Conservation (phyloP, 1,284 basidiomycete genomes). For the Schizopora paradoxa region DNA sequence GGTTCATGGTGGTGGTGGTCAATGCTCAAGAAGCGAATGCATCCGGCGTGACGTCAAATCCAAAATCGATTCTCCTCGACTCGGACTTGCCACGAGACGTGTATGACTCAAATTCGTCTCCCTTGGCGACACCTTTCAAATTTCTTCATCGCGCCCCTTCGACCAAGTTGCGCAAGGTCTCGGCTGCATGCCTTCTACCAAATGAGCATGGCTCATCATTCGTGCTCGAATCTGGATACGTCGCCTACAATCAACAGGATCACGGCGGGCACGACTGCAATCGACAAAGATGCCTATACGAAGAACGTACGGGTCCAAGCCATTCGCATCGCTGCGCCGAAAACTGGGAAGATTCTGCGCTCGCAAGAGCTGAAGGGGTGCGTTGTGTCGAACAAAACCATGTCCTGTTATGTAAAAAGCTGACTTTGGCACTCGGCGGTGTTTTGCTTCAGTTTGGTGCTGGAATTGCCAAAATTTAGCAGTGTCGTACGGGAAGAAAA, state of each 20-base stretch:
- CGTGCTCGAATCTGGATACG: slow-evolving; percentile 34
- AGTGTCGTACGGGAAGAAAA: slow-evolving; percentile 50
- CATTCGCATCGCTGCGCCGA: slow-evolving; percentile 52
- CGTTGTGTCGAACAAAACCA: slow-evolving; percentile 21
- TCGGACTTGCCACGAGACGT: too few relatives aligned
- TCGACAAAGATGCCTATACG: slow-evolving; percentile 63
- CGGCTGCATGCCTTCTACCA: background rate
- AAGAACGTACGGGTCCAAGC: slow-evolving; percentile 64
- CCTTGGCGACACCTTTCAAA: background rate
- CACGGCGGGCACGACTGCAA: slow-evolving; percentile 30
- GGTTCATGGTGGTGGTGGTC: background rate
- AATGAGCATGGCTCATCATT: background rate
- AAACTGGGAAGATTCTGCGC: slow-evolving; percentile 52
- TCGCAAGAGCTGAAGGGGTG: slow-evolving; percentile 55
- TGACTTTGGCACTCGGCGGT: slow-evolving; percentile 21
- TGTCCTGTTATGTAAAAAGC: slow-evolving; percentile 9
- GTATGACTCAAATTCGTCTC: background rate
- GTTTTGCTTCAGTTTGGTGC: slow-evolving; percentile 37
- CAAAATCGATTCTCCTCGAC: too few relatives aligned
- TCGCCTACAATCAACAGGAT: slow-evolving; percentile 49
- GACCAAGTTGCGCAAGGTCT: background rate
- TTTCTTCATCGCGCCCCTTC: background rate
- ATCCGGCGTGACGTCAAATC: too few relatives aligned
- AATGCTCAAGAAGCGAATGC: background rate
- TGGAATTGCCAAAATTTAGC: slow-evolving; percentile 65